Evolutionary conservation across 108 stramenopile species (phyloP).

Genomic region (Mediolabrus comicus): DNA sequence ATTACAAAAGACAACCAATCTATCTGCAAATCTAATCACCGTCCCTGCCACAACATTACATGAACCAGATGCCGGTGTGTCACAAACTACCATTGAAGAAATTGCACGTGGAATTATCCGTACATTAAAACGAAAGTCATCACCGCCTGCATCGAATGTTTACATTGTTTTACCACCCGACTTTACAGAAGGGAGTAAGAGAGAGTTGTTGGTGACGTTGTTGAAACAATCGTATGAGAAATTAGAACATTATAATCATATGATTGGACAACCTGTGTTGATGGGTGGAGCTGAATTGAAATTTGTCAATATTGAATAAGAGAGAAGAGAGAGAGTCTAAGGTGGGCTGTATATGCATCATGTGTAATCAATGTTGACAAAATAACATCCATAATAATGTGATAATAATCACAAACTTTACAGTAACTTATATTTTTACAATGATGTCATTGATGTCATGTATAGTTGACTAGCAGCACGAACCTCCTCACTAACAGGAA

Average conservation of each 20-base stretch:
- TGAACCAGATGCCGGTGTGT: conserved; percentile 17
- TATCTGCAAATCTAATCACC: conserved; percentile 41
- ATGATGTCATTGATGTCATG: no score
- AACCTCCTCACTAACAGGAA: background rate
- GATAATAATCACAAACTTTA: no score
- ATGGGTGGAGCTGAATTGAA: conserved; percentile 20
- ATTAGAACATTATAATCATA: conserved; percentile 37
- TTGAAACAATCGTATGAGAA: conserved; percentile 22
- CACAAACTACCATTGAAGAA: conserved; percentile 18
- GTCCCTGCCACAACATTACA: conserved; percentile 12
- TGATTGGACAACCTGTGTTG: conserved; percentile 33
- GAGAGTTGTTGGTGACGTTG: background rate
- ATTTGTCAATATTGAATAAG: conserved; percentile 1
- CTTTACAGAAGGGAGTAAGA: background rate
- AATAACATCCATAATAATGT: no score
- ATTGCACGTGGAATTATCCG: conserved; percentile 33
- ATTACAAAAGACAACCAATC: background rate
- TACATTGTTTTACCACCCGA: conserved; percentile 15
- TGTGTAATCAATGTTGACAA: no score
- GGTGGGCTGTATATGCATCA: background rate
- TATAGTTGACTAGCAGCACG: background rate
- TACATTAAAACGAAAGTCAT: conserved; percentile 14
- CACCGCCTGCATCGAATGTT: conserved; percentile 5
- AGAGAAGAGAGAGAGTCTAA: background rate
- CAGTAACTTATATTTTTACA: no score